phyloP scores from a whole-genome alignment of 768 basidiomycete species.

The Lactarius hengduanensis region DNA sequence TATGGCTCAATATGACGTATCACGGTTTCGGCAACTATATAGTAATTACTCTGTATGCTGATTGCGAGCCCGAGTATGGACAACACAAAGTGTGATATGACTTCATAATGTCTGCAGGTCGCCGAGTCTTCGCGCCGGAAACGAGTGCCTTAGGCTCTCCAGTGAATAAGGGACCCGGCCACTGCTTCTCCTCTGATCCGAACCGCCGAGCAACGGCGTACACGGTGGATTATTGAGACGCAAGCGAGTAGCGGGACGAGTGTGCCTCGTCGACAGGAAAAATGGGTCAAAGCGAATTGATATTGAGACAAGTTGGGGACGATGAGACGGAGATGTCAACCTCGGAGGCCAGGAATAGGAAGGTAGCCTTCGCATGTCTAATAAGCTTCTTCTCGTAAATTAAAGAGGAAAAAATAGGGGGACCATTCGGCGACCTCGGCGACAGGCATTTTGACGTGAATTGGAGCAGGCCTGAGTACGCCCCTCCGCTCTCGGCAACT shows the following conservation, averaged over 20 bases:
- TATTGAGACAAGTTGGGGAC: slow-evolving; percentile 62
- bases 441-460: no score
- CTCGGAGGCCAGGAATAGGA: slow-evolving; percentile 57
- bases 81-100: no score
- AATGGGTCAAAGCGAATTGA: slow-evolving; percentile 52
- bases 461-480: no score
- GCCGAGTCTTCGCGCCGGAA: slow-evolving; percentile 47
- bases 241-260: slow-evolving; percentile 50
- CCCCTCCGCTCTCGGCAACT: no score
- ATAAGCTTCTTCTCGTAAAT: slow-evolving; percentile 64
- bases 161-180: slow-evolving; percentile 53
- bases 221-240: slow-evolving; percentile 43
- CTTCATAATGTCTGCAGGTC: no score
- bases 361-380: slow-evolving; percentile 40
- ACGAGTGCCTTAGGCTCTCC: slow-evolving; percentile 65
- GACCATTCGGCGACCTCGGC: no score
- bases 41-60: no score
- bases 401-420: slow-evolving; percentile 46
- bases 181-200: slow-evolving; percentile 57
- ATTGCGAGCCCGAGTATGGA: no score
- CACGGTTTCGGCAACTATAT: no score
- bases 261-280: slow-evolving; percentile 59
- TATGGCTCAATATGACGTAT: no score
- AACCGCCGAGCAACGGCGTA: slow-evolving; percentile 63
- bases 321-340: slow-evolving; percentile 52